phyloP scores from a whole-genome alignment of 805 yeast genomes.

The Yamadazyma laniorum region DNA sequence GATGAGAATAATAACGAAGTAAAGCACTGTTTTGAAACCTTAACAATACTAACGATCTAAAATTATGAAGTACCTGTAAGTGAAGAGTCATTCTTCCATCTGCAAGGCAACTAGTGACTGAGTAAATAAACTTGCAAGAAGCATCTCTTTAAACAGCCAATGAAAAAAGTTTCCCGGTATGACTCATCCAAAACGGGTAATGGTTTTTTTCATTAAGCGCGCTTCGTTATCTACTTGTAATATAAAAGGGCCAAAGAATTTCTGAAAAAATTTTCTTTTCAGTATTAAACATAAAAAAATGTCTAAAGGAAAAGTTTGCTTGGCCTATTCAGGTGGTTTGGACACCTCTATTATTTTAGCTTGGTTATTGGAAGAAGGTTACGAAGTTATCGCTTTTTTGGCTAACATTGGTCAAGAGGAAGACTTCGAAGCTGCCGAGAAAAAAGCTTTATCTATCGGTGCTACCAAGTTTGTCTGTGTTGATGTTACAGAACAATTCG shows the following conservation, averaged over 20 bases:
- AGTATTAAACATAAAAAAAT: conserved; percentile 34
- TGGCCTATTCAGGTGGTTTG: conserved; percentile 98
- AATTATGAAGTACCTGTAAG: no score
- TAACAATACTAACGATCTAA: no score
- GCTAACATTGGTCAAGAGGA: conserved; percentile 99
- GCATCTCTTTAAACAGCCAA: conserved; percentile 7
- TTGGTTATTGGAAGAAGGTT: conserved; percentile 96
- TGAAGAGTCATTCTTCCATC: no score
- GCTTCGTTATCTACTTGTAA: conserved; percentile 25
- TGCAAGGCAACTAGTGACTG: no score
- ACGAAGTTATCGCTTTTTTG: conserved; percentile 97
- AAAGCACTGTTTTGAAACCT: no score
- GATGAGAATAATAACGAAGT: no score
- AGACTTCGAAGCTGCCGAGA: conserved; percentile 96
- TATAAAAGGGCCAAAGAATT: conserved; percentile 9
- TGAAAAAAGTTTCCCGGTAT: conserved; percentile 8
- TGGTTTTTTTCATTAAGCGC: conserved; percentile 22
- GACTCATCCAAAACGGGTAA: conserved; percentile 17
- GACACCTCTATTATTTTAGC: conserved; percentile 98
- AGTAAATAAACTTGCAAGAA: no score
- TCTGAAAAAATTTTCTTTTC: conserved; percentile 13
- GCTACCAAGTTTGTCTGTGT: conserved; percentile 93
- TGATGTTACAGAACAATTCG: conserved; percentile 94
- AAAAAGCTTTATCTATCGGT: conserved; percentile 94
- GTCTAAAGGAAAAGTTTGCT: conserved; percentile 98